Evolutionary conservation across 345 rosid genomes (phyloP).

Genomic region (Eucalyptus pauciflora): DNA sequence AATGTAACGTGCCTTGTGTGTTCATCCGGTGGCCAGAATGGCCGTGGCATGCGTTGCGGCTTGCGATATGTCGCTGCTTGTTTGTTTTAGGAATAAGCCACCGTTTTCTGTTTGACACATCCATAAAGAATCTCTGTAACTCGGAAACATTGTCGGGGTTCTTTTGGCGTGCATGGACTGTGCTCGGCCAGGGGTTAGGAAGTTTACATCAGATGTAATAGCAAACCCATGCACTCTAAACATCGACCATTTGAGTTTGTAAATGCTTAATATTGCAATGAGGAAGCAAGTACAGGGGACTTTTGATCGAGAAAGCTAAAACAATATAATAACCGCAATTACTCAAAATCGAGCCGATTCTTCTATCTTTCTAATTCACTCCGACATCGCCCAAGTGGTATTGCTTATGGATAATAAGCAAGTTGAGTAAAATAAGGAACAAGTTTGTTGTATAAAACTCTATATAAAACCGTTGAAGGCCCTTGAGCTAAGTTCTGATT

Average conservation of each 20-base stretch:
- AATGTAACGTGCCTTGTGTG: background rate
- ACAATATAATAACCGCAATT: background rate
- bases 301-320: background rate
- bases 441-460: background rate
- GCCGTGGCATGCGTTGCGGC: background rate
- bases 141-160: background rate
- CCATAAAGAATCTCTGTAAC: background rate
- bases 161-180: background rate
- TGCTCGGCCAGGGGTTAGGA: background rate
- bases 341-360: background rate
- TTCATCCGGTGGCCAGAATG: background rate
- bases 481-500: background rate
- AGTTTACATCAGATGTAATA: background rate
- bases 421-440: background rate
- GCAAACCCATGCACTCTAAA: background rate
- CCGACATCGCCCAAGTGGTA: background rate
- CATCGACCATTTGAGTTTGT: background rate
- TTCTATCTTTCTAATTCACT: background rate
- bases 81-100: background rate
- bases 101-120: background rate
- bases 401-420: background rate
- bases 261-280: background rate
- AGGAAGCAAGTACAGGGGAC: background rate
- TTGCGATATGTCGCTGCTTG: background rate
- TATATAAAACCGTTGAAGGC: background rate